These are phyloP conservation scores for Vanilla planifolia DNA, from an alignment of 106 monocot genomes.

Conservation along the genomic window DNA sequence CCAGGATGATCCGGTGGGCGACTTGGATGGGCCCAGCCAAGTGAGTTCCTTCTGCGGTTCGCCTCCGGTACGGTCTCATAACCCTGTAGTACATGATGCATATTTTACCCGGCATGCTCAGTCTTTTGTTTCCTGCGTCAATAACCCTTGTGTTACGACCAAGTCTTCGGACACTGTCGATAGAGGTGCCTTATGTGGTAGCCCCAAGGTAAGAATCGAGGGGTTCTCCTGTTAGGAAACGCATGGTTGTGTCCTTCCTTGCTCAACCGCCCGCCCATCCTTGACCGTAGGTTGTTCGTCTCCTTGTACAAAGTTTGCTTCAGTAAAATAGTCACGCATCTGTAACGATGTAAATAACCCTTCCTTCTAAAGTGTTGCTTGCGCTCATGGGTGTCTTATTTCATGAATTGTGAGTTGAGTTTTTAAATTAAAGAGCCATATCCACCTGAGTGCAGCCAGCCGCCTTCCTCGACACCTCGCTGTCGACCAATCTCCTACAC, in stretches of 20 bases:
- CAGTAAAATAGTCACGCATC: no score
- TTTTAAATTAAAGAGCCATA: no score
- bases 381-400: no score
- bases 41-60: slow-evolving; percentile 56
- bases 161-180: not conserved
- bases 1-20: slow-evolving; percentile 50
- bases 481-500: slow-evolving; percentile 61
- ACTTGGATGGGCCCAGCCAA: slow-evolving; percentile 29
- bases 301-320: not conserved
- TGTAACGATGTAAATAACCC: no score
- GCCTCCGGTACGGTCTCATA: slow-evolving; percentile 61
- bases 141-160: not conserved
- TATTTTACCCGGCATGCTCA: slow-evolving; percentile 38
- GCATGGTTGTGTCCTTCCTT: not conserved
- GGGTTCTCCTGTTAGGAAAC: slow-evolving; percentile 14
- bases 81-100: slow-evolving; percentile 52
- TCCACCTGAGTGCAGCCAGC: slow-evolving; percentile 34
- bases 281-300: not conserved
- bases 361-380: no score
- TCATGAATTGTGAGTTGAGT: no score
- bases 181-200: slow-evolving; percentile 4
- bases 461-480: slow-evolving; percentile 50
- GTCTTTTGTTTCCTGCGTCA: slow-evolving; percentile 7
- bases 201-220: slow-evolving; percentile 12
- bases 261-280: slow-evolving; percentile 1